Percentiles rank a stretch among this genome's conserved stretches.
Conservation (phyloP, 129 eudicot genomes). For the Tanacetum coccineum region DNA sequence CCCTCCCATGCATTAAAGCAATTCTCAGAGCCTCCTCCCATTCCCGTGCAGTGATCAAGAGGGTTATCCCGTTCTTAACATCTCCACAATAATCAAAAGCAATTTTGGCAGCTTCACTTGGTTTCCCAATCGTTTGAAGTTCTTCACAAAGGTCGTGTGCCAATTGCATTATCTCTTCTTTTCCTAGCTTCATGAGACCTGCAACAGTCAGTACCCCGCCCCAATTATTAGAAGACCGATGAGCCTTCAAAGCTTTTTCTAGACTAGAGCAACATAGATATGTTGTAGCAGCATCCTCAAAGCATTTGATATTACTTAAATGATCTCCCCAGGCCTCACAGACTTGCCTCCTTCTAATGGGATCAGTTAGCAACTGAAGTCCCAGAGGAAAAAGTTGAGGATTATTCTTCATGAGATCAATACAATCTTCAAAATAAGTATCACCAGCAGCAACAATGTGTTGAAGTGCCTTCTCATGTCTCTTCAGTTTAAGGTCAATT, state of each 20-base stretch:
- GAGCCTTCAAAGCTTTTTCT: slow-evolving; percentile 80
- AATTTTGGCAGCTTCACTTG: slow-evolving; percentile 87
- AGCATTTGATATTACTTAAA: slow-evolving; percentile 52
- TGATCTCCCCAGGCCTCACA: slow-evolving; percentile 89
- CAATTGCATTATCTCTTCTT: slow-evolving; percentile 19
- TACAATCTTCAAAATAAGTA: slow-evolving; percentile 58
- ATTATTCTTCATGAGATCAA: slow-evolving; percentile 60
- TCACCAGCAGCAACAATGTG: slow-evolving; percentile 85
- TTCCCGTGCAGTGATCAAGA: slow-evolving; percentile 74
- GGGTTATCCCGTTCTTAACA: slow-evolving; percentile 51
- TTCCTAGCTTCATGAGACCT: slow-evolving; percentile 53
- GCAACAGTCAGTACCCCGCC: slow-evolving; percentile 76
- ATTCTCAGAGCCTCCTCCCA: slow-evolving; percentile 95
- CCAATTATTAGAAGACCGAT: slow-evolving; percentile 73
- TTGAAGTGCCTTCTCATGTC: slow-evolving; percentile 72
- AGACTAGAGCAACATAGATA: slow-evolving; percentile 58
- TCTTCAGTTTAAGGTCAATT: slow-evolving; percentile 68
- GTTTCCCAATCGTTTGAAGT: slow-evolving; percentile 86
- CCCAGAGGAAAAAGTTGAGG: slow-evolving; percentile 72
- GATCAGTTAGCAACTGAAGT: slow-evolving; percentile 58
- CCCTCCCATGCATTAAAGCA: slow-evolving; percentile 57
- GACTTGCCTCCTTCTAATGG: slow-evolving; percentile 44
- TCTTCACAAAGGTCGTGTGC: slow-evolving; percentile 92
- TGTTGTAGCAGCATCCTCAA: slow-evolving; percentile 81
- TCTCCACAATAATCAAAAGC: slow-evolving; percentile 84